phyloP scores from a whole-genome alignment of 306 rosid species.

The Hippophae rhamnoides region DNA sequence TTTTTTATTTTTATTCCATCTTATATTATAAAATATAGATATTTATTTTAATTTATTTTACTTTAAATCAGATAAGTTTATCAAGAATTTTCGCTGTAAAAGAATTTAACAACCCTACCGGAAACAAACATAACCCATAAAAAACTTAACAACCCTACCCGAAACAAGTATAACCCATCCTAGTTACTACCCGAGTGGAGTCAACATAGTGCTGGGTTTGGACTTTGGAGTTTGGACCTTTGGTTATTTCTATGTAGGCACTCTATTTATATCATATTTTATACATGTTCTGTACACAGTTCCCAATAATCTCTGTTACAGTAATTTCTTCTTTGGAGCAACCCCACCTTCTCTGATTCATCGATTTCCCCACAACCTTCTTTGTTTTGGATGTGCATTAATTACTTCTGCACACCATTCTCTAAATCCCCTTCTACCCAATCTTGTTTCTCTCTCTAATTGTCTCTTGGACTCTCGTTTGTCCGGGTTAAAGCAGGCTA shows the following conservation, averaged over 20 bases:
- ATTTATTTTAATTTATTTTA: no score
- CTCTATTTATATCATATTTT: background rate
- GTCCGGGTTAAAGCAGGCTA: background rate
- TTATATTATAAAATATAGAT: no score
- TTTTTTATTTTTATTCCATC: no score
- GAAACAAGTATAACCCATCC: background rate
- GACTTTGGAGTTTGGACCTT: background rate
- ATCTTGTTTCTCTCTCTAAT: background rate
- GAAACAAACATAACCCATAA: background rate
- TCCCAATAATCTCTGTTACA: background rate
- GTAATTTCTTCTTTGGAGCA: background rate
- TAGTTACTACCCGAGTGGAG: background rate
- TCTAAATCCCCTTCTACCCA: background rate
- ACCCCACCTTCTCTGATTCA: constrained; percentile 1
- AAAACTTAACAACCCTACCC: background rate
- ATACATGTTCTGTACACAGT: background rate
- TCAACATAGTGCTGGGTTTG: background rate
- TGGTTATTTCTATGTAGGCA: no score
- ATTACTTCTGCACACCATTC: background rate
- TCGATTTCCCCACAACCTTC: background rate
- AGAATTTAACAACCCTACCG: no score
- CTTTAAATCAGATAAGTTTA: no score
- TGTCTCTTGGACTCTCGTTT: background rate
- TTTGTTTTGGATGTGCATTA: background rate
- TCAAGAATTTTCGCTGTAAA: no score